Base-by-base conservation (phyloP, 257 asterid genomes). In the Solanum bulbocastanum region DNA sequence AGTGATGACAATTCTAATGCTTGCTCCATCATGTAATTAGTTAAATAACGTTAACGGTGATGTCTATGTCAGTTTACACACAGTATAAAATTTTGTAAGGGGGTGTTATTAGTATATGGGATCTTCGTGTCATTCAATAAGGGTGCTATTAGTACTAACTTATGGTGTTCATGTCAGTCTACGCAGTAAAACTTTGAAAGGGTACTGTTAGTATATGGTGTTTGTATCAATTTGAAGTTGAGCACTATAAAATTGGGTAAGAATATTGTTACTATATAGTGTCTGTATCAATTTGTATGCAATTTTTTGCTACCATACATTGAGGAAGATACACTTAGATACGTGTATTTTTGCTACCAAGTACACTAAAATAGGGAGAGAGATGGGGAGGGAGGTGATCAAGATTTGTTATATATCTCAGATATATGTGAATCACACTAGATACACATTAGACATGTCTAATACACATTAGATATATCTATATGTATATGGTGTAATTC, bases 1-100 rank as follows among this genome's bases (percentile, higher is more conserved):
- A 94, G 98, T 82, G 99, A 96, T 90, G 99, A 96, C 10, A 95
- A 96, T 76, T 96, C 98, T 10, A 95, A 96, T 91, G 98, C 99
- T 20, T 96, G 99, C 87, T 93, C 92, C 52, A 72, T 96, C 32
- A 96, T 96, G 98, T 96, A 93, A 88, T 62, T 33, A 72, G 32
- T 62, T 62, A 62, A 33, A 72, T 4, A 35, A 73, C 1, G 3
- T 44, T 44, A 44, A 44, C 2, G 2, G n/a, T 16, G 78, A 23
- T 35, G 27, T 35, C 1, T 10, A 5, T 73, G 9, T 73, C 81
- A 18, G 9, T 73, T 35, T 73, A 7, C 0, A 18, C 2, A 9
- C 13, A 10, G 0, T 72, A 4, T 8, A 33, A 33, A 33, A 8
- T 7, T 71, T 33, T 71, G 42, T 2, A 33, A 3, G 44, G 44